phyloP scores from a whole-genome alignment of 2,329 filamentous ascomycete species.

The Diplodia scrobiculata region DNA sequence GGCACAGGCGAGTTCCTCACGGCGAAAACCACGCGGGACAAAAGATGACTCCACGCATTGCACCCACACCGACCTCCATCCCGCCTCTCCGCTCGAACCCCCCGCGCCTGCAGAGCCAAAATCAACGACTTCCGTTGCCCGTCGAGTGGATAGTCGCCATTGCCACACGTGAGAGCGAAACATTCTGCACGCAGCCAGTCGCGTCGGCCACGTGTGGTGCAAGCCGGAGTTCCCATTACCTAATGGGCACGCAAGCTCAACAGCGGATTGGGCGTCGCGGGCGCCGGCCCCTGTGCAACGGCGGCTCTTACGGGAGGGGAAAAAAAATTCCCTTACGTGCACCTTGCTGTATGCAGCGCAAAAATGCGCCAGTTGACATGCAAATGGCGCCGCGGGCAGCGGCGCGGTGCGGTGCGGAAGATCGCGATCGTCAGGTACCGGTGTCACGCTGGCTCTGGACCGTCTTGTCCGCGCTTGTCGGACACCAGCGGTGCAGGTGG shows the following conservation, averaged over 20 bases:
- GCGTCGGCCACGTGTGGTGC: constrained; percentile 25
- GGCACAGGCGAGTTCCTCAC: neutral
- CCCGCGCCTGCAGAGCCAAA: constrained; percentile 14
- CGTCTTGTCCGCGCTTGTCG: neutral
- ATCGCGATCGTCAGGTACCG: constrained; percentile 29
- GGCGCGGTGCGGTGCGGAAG: constrained; percentile 28
- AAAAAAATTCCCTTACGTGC: constrained; percentile 9
- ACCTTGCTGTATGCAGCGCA: constrained; percentile 13
- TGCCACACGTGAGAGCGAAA: constrained; percentile 19
- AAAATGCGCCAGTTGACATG: neutral
- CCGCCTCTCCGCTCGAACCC: constrained; percentile 1
- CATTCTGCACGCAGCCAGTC: constrained; percentile 10
- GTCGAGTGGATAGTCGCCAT: neutral
- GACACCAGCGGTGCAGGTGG: constrained; percentile 8
- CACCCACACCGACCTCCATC: constrained; percentile 2
- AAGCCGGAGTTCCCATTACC: constrained; percentile 21
- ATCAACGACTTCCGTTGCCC: constrained; percentile 16
- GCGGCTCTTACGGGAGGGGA: neutral
- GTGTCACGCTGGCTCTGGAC: constrained; percentile 6
- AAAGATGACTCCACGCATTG: constrained; percentile 9
- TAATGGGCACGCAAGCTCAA: constrained; percentile 24
- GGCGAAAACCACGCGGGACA: neutral
- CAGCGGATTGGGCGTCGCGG: constrained; percentile 12
- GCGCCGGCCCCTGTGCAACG: constrained; percentile 8
- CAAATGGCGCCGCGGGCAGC: constrained; percentile 6